A percentile compares a stretch with the other conserved stretches of the same genome.
These are phyloP conservation scores for Penicillium atrosanguineum DNA, from an alignment of 495 filamentous ascomycete genomes.

Conservation along the genomic window DNA sequence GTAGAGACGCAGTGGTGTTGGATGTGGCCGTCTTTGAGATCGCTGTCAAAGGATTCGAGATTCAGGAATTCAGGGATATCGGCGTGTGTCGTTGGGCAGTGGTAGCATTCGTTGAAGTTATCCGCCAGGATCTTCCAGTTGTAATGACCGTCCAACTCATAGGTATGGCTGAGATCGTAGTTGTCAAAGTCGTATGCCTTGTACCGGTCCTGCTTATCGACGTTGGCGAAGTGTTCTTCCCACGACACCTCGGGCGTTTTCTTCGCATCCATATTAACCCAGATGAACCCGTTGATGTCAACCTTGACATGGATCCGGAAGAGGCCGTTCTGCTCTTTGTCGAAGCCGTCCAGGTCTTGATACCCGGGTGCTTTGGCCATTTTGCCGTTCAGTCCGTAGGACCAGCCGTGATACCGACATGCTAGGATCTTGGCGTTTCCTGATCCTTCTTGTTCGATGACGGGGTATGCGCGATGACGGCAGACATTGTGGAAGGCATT, in stretches of 20 bases:
- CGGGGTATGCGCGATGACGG: conserved; percentile 53
- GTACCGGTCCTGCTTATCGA: conserved; percentile 44
- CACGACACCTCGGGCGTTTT: conserved; percentile 40
- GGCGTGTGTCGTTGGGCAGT: conserved; percentile 50
- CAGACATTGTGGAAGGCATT: conserved; percentile 58
- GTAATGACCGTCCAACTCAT: conserved; percentile 48
- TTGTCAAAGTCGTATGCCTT: conserved; percentile 59
- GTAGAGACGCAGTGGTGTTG: conserved; percentile 43
- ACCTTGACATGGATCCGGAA: conserved; percentile 36
- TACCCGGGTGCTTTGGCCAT: conserved; percentile 57
- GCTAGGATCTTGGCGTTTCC: conserved; percentile 49
- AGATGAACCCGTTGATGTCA: conserved; percentile 56
- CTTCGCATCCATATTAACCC: conserved; percentile 48
- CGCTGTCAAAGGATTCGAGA: conserved; percentile 43
- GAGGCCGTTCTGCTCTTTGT: conserved; percentile 47
- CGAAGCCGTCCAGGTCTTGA: conserved; percentile 48
- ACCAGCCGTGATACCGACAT: conserved; percentile 54
- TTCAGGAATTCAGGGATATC: conserved; percentile 45
- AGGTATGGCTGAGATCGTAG: conserved; percentile 51
- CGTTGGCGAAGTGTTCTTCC: conserved; percentile 44
- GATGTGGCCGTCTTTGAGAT: conserved; percentile 39
- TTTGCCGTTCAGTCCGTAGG: conserved; percentile 49
- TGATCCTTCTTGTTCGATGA: conserved; percentile 41
- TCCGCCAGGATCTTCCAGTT: conserved; percentile 61
- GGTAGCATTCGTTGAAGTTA: conserved; percentile 69